phyloP scores from a whole-genome alignment of 2,329 filamentous ascomycete species.

The Aspergillus fumigatus region DNA sequence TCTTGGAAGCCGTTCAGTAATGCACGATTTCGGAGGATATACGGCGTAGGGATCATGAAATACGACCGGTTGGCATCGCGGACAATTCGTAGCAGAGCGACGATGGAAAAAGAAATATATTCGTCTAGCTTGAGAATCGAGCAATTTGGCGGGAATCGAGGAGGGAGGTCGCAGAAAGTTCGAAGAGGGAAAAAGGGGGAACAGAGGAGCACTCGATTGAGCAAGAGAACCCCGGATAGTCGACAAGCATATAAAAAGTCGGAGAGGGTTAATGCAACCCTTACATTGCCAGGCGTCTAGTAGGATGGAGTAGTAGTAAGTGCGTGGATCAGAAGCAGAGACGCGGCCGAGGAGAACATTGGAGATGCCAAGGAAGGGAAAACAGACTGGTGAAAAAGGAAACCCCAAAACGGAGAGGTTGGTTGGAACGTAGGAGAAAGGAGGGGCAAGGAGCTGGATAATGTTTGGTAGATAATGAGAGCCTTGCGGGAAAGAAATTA shows the following conservation, averaged over 20 bases:
- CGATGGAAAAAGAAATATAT: background rate
- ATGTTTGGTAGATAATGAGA: background rate
- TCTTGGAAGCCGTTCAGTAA: background rate
- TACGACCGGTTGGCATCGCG: conserved; percentile 15
- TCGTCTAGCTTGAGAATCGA: conserved; percentile 4
- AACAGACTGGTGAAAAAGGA: background rate
- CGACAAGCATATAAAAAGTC: background rate
- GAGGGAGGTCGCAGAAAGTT: conserved; percentile 4
- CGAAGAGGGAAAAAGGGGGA: conserved; percentile 13
- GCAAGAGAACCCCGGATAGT: conserved; percentile 2
- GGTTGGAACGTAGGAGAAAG: background rate
- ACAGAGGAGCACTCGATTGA: conserved; percentile 13
- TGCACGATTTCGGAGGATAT: conserved; percentile 2
- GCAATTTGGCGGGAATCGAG: conserved; percentile 7
- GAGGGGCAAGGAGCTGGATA: background rate
- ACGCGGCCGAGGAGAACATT: background rate
- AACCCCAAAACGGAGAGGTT: background rate
- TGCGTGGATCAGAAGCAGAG: background rate
- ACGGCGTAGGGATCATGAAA: conserved; percentile 9
- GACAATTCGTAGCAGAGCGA: background rate
- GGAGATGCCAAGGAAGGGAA: background rate
- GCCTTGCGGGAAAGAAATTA: background rate
- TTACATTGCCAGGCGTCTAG: background rate
- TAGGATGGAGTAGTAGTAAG: background rate
- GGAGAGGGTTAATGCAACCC: background rate